Conservation (phyloP, 352 stramenopile species). For the Hyaloperonospora brassicae region DNA sequence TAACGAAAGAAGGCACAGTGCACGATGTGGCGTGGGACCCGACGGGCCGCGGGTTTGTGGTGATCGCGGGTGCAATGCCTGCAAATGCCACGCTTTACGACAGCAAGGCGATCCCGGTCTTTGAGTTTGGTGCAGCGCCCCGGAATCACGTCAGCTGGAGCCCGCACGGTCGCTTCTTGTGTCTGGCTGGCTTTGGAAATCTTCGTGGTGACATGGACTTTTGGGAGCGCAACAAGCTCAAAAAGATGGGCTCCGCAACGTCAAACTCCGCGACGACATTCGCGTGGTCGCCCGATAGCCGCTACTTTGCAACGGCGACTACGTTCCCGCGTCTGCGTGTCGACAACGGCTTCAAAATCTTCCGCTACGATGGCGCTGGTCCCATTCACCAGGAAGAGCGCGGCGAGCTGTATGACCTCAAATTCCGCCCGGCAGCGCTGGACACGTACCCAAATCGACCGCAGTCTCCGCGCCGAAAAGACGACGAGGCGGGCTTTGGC, state of each 20-base stretch:
- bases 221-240: slow-evolving; percentile 93
- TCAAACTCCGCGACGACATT: slow-evolving; percentile 76
- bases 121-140: slow-evolving; percentile 93
- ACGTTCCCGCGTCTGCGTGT: slow-evolving; percentile 97
- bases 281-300: slow-evolving; percentile 91
- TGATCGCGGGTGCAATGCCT: slow-evolving; percentile 93
- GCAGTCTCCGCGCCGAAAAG: slow-evolving; percentile 75
- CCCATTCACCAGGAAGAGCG: slow-evolving; percentile 83
- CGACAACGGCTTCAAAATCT: slow-evolving; percentile 96
- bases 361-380: slow-evolving; percentile 92
- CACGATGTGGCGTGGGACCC: slow-evolving; percentile 93
- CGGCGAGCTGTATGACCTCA: slow-evolving; percentile 78
- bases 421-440: slow-evolving; percentile 68
- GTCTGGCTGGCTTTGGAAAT: slow-evolving; percentile 94
- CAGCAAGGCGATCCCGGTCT: slow-evolving; percentile 89
- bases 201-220: slow-evolving; percentile 95
- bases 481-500: slow-evolving; percentile 29
- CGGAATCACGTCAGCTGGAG: slow-evolving; percentile 94
- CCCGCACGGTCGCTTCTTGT: slow-evolving; percentile 94
- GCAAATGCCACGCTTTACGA: slow-evolving; percentile 94
- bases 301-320: slow-evolving; percentile 93
- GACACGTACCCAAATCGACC: slow-evolving; percentile 86
- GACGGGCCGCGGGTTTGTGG: slow-evolving; percentile 88
- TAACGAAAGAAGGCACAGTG: slow-evolving; percentile 88
- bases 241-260: slow-evolving; percentile 87